Base-by-base conservation (phyloP, 2,329 filamentous ascomycete species). In the Aspergillus sp. region DNA sequence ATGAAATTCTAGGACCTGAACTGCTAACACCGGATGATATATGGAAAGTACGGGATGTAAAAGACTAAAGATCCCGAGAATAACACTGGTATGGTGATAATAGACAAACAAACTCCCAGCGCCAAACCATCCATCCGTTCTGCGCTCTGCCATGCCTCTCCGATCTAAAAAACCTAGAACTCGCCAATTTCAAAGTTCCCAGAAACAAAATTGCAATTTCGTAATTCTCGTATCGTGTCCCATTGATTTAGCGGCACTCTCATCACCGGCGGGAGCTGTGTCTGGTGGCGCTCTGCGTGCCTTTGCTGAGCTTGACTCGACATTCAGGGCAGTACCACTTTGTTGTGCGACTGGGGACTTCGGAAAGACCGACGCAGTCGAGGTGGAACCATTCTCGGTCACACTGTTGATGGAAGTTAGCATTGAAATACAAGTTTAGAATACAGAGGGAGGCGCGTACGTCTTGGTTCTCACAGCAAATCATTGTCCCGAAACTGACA, bases 271-370 rank as follows among this genome's bases (percentile, higher is more conserved):
- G 66, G 31, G 69, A 68, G 37, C 67, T 68, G 23, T 65, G 70
- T 52, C 69, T 73, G 33, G 76, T 71, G 37, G 77, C 77, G 3
- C 76, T 76, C 59, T 77, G 73, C 8, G 65, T 65, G 14, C 74
- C 74, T 61, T 76, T 79, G 55, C 75, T 72, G 41, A 77, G 70
- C 65, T 79, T 82, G 65, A 81, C 78, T 45, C 81, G 73, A 65
- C 86, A 88, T 41, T 86, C 82, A 1, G 84, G 84, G 71, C 86
- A 88, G 66, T 85, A 88, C 86, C 86, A 88, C 70, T 86, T 87
- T 11, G 81, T 79, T 12, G 84, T 81, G 23, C 84, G 79, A n/a
- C 80, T 79, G 7, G 86, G 86, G 33, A 84, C 77, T 53, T 85
- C 83, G 6, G 77, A 76, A 17, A 88, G 75, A 14, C 81, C 79